phyloP scores from a whole-genome alignment of 495 filamentous ascomycete species.

The Venustampulla echinocandica region DNA sequence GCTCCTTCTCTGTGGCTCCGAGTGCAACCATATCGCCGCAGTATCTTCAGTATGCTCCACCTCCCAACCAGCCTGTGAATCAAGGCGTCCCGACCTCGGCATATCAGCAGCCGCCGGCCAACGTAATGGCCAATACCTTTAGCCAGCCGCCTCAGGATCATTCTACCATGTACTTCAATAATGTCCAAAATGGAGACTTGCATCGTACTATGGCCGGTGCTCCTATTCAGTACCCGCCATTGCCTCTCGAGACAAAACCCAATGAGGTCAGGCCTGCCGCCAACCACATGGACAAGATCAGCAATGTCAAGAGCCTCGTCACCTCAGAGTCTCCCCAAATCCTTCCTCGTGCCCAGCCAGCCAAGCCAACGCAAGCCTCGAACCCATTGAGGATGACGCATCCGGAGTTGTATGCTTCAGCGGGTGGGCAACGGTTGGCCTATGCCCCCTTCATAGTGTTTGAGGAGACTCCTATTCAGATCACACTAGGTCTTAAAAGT shows the following conservation, averaged over 20 bases:
- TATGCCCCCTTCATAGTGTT: constrained; percentile 13
- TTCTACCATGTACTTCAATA: constrained; percentile 3
- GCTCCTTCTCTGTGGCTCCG: constrained; percentile 18
- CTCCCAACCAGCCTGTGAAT: constrained; percentile 6
- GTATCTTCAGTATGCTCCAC: constrained; percentile 16
- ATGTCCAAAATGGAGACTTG: constrained; percentile 5
- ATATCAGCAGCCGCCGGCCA: constrained; percentile 6
- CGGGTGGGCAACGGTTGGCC: constrained; percentile 3
- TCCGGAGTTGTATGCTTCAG: constrained; percentile 5
- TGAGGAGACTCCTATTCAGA: constrained; percentile 11
- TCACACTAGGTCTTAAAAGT: constrained; percentile 16
- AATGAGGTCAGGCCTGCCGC: constrained; percentile 1
- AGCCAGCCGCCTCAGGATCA: constrained; percentile 12
- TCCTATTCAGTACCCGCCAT: constrained; percentile 2
- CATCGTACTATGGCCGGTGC: constrained; percentile 1
- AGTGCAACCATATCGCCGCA: constrained; percentile 14
- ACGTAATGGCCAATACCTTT: constrained; percentile 3
- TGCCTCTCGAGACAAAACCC: neutral
- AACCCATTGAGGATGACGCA: constrained; percentile 12
- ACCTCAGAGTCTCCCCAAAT: neutral
- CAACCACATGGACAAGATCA: neutral
- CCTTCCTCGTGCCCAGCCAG: neutral
- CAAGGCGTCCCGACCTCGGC: neutral
- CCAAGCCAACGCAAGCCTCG: neutral
- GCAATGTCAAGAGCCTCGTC: constrained; percentile 2